Conservation (phyloP, 345 rosid genomes). For the Populus tremula region DNA sequence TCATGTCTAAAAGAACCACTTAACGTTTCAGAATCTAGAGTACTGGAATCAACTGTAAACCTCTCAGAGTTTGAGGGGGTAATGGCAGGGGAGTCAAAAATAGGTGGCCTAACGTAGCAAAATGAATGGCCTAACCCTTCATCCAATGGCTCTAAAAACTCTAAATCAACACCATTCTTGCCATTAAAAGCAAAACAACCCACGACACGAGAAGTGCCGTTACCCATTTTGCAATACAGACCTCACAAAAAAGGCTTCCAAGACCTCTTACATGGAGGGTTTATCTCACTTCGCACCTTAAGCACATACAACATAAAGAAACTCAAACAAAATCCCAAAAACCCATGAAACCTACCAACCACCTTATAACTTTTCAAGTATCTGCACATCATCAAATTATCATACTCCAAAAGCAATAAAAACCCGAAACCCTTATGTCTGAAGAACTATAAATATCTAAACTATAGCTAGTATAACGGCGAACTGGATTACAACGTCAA, state of each 20-base stretch:
- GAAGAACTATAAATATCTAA: slow-evolving; percentile 5
- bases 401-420: slow-evolving; percentile 31
- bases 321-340: slow-evolving; percentile 40
- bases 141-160: slow-evolving; percentile 76
- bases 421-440: slow-evolving; percentile 5
- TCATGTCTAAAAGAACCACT: slow-evolving; percentile 86
- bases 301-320: slow-evolving; percentile 46
- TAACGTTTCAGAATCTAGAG: slow-evolving; percentile 82
- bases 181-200: slow-evolving; percentile 86
- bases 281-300: slow-evolving; percentile 51
- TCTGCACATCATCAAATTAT: slow-evolving; percentile 57
- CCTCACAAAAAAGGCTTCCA: slow-evolving; percentile 31
- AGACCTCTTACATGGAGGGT: slow-evolving; percentile 42
- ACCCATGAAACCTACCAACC: slow-evolving; percentile 58
- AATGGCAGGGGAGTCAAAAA: slow-evolving; percentile 84
- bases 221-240: slow-evolving; percentile 61
- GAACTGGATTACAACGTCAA: slow-evolving; percentile 6
- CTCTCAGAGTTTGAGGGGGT: slow-evolving; percentile 94
- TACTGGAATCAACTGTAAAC: slow-evolving; percentile 90
- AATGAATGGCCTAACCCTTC: slow-evolving; percentile 99
- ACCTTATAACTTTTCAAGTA: slow-evolving; percentile 40
- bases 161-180: slow-evolving; percentile 76
- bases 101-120: slow-evolving; percentile 81
- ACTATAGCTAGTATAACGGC: slow-evolving; percentile 2
- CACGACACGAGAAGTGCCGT: slow-evolving; percentile 91